Percentiles rank a stretch among this genome's conserved stretches.
These are phyloP conservation scores for Syzygium syzygioides DNA, from an alignment of 441 rosid species.

Conservation along the genomic window DNA sequence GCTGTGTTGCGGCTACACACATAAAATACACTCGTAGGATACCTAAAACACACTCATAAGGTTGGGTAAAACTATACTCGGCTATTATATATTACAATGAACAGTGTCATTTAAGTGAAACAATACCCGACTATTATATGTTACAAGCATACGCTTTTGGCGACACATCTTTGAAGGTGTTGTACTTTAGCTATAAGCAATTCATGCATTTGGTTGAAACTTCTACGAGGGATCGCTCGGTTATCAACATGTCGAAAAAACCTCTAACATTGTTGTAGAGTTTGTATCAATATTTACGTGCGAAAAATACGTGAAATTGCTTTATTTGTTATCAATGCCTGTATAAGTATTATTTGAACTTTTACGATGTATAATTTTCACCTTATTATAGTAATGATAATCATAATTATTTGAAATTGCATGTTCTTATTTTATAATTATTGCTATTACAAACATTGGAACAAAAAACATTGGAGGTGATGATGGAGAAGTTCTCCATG, in stretches of 20 bases:
- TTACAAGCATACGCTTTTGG: neutral
- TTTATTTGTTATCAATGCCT: neutral
- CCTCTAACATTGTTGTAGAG: neutral
- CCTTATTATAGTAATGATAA: neutral
- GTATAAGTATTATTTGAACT: neutral
- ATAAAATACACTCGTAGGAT: too few relatives aligned
- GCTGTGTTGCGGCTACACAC: neutral
- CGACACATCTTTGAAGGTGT: neutral
- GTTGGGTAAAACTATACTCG: too few relatives aligned
- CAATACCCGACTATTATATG: too few relatives aligned
- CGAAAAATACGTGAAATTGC: neutral
- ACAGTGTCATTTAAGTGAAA: too few relatives aligned
- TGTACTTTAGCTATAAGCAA: neutral
- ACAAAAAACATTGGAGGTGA: neutral
- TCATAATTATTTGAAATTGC: neutral
- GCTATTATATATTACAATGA: too few relatives aligned
- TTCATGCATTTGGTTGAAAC: neutral
- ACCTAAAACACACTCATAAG: too few relatives aligned
- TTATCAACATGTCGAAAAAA: neutral
- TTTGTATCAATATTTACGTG: neutral
- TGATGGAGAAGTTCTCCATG: neutral
- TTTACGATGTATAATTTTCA: neutral
- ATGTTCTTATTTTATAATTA: neutral
- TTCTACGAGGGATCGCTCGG: neutral
- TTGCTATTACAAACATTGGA: neutral